Evolutionary conservation across 2,329 filamentous ascomycete genomes (phyloP), one percentile per base, ranked within the genome.

Genomic region (Cladosporium velox): DNA sequence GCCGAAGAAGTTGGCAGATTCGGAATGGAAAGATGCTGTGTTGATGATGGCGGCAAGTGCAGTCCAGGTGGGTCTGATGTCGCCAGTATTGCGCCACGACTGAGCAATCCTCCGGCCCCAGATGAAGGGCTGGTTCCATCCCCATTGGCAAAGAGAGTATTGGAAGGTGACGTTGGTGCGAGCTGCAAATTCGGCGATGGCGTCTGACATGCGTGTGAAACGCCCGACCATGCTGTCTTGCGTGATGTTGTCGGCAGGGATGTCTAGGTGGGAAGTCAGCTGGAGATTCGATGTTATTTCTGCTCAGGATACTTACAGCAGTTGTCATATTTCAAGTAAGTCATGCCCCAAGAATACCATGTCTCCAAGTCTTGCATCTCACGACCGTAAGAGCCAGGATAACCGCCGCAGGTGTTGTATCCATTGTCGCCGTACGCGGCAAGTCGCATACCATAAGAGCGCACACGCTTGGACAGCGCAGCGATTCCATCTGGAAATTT

Each of bases 161-260:
- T 66, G 30, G 44, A 71, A 72, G 12, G 64, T 67, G 24, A 65
- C 52, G 30, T 67, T 54, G 2, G 59, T 66, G 41, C 63, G 55
- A 18, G 35, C 54, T 52, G 70, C 51, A 63, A 71, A 67, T 47
- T 69, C 59, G 63, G 65, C 26, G 67, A 82, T 67, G 52, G 70
- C 66, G 11, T 68, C 59, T 5, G 69, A 66, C 74, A 76, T 76
- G 28, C 72, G 70, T 47, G 62, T 62, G 59, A 71, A 76, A 11
- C 72, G 69, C 4, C 72, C 73, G 57, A 71, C 68, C 63, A 74
- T 70, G 49, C 74, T 75, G 41, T 72, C 70, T 47, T 73, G 68
- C 7, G 72, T 74, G 7, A 74, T 64, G 24, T 72, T 73, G 66
- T 76, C 74, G 51, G 68, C 71, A 14, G 71, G 71, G 5, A 72